phyloP scores from a whole-genome alignment of 2,329 filamentous ascomycete genomes.

The Venturiaceae sp. region DNA sequence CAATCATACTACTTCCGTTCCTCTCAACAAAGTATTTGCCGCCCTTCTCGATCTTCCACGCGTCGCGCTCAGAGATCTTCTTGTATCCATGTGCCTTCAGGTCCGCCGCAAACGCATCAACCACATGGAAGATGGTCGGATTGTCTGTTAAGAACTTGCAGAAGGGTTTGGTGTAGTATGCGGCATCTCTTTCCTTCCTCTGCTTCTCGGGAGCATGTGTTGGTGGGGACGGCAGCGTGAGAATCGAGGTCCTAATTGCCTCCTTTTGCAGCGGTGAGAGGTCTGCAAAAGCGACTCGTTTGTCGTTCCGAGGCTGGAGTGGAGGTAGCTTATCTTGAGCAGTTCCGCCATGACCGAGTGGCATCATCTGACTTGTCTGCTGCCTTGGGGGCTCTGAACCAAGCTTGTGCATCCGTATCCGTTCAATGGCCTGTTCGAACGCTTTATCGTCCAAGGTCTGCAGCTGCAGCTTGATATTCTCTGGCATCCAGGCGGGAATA shows the following conservation, averaged over 20 bases:
- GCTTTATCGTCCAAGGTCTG: no score
- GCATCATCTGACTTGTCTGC: no score
- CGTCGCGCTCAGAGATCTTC: slow-evolving; percentile 69
- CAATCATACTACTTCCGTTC: slow-evolving; percentile 77
- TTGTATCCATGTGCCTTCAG: slow-evolving; percentile 64
- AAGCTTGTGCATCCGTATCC: no score
- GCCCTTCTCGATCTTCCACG: slow-evolving; percentile 71
- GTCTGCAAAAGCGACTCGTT: slow-evolving; percentile 3
- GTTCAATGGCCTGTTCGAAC: no score
- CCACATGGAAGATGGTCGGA: slow-evolving; percentile 87
- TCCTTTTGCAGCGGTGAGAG: not conserved
- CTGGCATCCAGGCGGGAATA: no score
- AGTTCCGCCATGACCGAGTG: no score
- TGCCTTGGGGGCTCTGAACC: no score
- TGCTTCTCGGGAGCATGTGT: not conserved
- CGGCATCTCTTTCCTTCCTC: slow-evolving; percentile 5
- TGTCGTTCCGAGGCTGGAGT: not conserved
- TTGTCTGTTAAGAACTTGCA: slow-evolving; percentile 80
- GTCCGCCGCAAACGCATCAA: slow-evolving; percentile 66
- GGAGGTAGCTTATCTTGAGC: not conserved
- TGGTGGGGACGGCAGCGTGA: slow-evolving; percentile 4
- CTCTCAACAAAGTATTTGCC: slow-evolving; percentile 85
- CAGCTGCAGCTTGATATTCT: no score
- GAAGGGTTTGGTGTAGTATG: slow-evolving; percentile 67
- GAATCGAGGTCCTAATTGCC: not conserved